Conservation (phyloP, 805 yeast species). For the Kregervanrija delftensis region DNA sequence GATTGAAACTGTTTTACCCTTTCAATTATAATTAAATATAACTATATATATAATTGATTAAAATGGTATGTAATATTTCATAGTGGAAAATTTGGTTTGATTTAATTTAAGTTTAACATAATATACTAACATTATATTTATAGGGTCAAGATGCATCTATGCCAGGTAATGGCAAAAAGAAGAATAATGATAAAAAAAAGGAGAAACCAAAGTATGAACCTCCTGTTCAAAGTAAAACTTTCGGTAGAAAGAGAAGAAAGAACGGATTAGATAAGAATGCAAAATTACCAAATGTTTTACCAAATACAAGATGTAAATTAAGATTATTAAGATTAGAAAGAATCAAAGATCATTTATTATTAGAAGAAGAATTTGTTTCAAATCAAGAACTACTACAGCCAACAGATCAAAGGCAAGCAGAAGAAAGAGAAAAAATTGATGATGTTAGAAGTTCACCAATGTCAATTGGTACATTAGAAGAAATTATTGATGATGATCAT, state of each 20-base stretch:
- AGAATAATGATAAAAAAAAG: conserved; percentile 41
- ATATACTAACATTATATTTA: no score
- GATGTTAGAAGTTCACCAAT: conserved; percentile 94
- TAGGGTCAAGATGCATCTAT: conserved; percentile 30
- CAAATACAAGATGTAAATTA: conserved; percentile 89
- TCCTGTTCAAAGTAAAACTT: conserved; percentile 82
- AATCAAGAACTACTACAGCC: conserved; percentile 94
- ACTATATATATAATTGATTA: no score
- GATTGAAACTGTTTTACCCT: no score
- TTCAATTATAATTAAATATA: no score
- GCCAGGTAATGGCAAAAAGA: conserved; percentile 28
- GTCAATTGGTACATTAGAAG: conserved; percentile 94
- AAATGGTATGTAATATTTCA: no score
- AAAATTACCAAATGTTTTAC: conserved; percentile 74
- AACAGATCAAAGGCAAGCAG: conserved; percentile 92
- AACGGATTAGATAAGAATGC: conserved; percentile 72
- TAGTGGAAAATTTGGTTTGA: no score
- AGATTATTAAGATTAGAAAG: conserved; percentile 89
- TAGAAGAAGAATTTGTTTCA: conserved; percentile 94
- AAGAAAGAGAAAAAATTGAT: conserved; percentile 91
- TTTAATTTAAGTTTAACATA: no score
- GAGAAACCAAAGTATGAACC: conserved; percentile 98
- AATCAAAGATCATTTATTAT: conserved; percentile 88
- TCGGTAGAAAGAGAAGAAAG: conserved; percentile 88
- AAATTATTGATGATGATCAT: conserved; percentile 96